Evolutionary conservation across 1,284 basidiomycete species (phyloP).

Genomic region (Moniliella sp.): DNA sequence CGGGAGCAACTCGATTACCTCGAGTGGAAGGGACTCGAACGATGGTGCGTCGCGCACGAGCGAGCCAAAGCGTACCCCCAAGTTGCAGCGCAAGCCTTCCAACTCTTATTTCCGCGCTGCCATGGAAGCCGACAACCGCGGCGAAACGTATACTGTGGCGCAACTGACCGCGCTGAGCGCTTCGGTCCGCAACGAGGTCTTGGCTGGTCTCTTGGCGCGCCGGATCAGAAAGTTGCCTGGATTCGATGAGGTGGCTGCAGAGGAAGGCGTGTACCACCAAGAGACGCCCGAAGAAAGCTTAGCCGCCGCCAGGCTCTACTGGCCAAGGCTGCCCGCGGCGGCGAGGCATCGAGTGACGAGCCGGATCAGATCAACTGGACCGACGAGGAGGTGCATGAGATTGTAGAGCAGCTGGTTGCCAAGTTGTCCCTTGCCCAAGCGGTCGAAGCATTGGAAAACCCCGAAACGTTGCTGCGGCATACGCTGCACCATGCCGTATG

Average conservation of each 20-base stretch:
- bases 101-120: constrained; percentile 18
- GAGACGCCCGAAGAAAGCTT: not conserved
- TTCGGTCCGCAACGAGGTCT: constrained; percentile 58
- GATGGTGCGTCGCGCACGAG: not conserved
- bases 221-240: constrained; percentile 41
- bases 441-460: constrained; percentile 51
- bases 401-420: constrained; percentile 7
- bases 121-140: constrained; percentile 7
- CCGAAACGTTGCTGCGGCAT: constrained; percentile 33
- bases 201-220: constrained; percentile 56
- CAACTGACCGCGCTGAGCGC: constrained; percentile 53
- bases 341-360: too few relatives aligned
- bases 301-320: too few relatives aligned
- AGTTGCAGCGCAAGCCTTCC: constrained; percentile 3
- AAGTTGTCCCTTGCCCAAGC: constrained; percentile 51
- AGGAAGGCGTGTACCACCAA: too few relatives aligned
- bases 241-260: too few relatives aligned
- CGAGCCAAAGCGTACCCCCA: not conserved
- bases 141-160: constrained; percentile 37
- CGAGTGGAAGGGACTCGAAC: not conserved
- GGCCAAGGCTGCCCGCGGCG: too few relatives aligned
- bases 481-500: too few relatives aligned
- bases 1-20: constrained; percentile 5
- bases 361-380: not conserved
- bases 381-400: not conserved